Evolutionary conservation across 352 stramenopile genomes (phyloP).

Genomic region (Globisporangium mamillatum): DNA sequence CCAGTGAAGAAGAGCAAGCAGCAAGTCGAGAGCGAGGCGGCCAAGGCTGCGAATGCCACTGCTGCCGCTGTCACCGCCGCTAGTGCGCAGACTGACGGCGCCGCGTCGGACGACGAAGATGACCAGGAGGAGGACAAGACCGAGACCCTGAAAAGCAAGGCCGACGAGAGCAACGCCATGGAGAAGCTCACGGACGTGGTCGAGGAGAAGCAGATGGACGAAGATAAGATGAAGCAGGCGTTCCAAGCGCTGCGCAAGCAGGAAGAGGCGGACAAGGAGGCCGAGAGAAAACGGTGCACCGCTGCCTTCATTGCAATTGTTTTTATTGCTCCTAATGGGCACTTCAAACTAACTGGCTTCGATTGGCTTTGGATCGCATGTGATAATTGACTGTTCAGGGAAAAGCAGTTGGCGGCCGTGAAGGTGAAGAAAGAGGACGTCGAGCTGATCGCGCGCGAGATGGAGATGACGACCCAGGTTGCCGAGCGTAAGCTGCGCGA

Average conservation of each 20-base stretch:
- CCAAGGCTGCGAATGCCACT: background rate
- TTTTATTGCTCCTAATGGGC: background rate
- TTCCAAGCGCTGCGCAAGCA: conserved; percentile 75
- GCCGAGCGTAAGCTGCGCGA: conserved; percentile 85
- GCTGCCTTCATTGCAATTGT: background rate
- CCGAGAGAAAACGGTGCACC: conserved; percentile 55
- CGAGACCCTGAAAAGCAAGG: conserved; percentile 71
- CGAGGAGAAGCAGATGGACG: conserved; percentile 87
- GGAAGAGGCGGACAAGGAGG: conserved; percentile 82
- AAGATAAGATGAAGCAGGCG: conserved; percentile 86
- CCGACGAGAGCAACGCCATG: conserved; percentile 78
- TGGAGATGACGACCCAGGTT: conserved; percentile 70
- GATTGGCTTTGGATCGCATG: background rate
- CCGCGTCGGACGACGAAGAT: conserved; percentile 51
- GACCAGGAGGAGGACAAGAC: conserved; percentile 43
- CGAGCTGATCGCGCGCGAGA: conserved; percentile 70
- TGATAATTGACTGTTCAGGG: conserved; percentile 21
- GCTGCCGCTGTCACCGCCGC: conserved; percentile 10
- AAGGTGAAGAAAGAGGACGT: conserved; percentile 85
- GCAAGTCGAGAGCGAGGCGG: conserved; percentile 15
- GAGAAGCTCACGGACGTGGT: conserved; percentile 84
- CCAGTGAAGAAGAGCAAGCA: conserved; percentile 34
- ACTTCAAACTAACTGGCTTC: background rate
- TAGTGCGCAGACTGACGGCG: conserved; percentile 22
- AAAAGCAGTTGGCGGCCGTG: conserved; percentile 77